Evolutionary conservation across 139 green algal species (phyloP), one percentile per base, ranked within the genome.

Genomic region (Chlamydomonas incerta): DNA sequence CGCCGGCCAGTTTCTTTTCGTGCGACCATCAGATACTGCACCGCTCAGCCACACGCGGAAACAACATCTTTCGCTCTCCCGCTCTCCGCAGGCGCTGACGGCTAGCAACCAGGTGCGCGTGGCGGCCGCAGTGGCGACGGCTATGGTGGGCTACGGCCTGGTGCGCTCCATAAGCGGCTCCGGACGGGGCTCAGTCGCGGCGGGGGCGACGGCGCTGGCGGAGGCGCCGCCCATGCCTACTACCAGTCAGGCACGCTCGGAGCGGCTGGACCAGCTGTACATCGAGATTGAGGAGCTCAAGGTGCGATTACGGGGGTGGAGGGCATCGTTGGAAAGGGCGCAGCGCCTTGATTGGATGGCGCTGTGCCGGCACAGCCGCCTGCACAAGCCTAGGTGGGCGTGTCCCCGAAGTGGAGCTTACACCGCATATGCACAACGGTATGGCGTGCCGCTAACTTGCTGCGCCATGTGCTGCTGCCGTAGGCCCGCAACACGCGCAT

Each of bases 91-190:
- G 41, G 41, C 41, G 41, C 41, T 50, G 6, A 50, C 41, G 41
- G 41, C 41, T 5, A 50, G 41, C 41, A 50, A 18, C 26, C 65
- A 70, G 73, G 17, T 81, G 9, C 73, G 73, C 14, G 55, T 33
- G 21, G 73, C 73, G 18, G 73, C 73, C 52, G n/a, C 55, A 6
- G n/a, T 81, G 73, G 73, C 73, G 10, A 50, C 31, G 0, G 73
- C 55, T 17, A 81, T 81, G 73, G 73, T 81, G 5, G 73, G 73
- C 52, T 81, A 81, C 55, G 73, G 73, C 50, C 68, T 68, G 31
- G 73, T 81, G 31, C 73, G 73, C 31, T 50, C 26, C 14, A 13
- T 20, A 17, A 31, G 52, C 17, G n/a, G 52, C 34, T 3, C 3
- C 31, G 50, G 50, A 8, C 6, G 4, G 31, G 37, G 70, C 70